Evolutionary conservation across 2,329 filamentous ascomycete genomes (phyloP).

Genomic region (Paradendryphiella salina): DNA sequence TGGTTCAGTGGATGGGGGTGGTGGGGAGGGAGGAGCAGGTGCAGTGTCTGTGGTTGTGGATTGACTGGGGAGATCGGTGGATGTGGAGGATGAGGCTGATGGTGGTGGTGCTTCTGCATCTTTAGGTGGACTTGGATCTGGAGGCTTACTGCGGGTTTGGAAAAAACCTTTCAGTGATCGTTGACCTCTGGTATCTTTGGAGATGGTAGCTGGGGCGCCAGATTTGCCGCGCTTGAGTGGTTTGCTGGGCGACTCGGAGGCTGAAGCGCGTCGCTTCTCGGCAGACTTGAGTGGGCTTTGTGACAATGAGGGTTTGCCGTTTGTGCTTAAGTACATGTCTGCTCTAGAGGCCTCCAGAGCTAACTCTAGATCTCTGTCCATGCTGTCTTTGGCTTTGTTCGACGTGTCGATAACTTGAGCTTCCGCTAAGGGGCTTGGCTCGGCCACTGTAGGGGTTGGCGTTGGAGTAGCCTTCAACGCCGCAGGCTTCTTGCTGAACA

Average conservation of each 20-base stretch:
- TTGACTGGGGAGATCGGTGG: conserved; percentile 5
- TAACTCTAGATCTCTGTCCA: conserved; percentile 17
- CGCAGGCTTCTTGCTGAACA: conserved; percentile 66
- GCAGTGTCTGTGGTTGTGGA: conserved; percentile 3
- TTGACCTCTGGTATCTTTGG: conserved; percentile 53
- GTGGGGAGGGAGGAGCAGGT: conserved; percentile 5
- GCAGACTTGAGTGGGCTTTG: conserved; percentile 29
- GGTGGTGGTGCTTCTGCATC: conserved; percentile 4
- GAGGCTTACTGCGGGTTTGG: conserved; percentile 41
- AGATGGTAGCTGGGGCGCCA: conserved; percentile 20
- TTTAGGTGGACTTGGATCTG: conserved; percentile 6
- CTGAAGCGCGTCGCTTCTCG: conserved; percentile 37
- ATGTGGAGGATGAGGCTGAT: conserved; percentile 1
- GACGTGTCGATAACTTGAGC: not conserved
- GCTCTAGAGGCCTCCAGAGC: conserved; percentile 8
- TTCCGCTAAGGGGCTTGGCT: conserved; percentile 4
- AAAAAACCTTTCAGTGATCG: conserved; percentile 79
- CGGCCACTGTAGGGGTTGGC: not conserved
- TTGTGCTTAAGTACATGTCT: conserved; percentile 7
- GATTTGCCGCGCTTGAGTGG: conserved; percentile 58
- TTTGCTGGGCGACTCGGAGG: conserved; percentile 24
- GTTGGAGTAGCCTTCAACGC: conserved; percentile 10
- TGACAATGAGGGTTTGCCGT: conserved; percentile 5
- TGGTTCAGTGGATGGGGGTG: conserved; percentile 3
- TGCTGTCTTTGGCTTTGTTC: not conserved